Conservation (phyloP, 306 rosid genomes). For the Begonia fuchsioides region DNA sequence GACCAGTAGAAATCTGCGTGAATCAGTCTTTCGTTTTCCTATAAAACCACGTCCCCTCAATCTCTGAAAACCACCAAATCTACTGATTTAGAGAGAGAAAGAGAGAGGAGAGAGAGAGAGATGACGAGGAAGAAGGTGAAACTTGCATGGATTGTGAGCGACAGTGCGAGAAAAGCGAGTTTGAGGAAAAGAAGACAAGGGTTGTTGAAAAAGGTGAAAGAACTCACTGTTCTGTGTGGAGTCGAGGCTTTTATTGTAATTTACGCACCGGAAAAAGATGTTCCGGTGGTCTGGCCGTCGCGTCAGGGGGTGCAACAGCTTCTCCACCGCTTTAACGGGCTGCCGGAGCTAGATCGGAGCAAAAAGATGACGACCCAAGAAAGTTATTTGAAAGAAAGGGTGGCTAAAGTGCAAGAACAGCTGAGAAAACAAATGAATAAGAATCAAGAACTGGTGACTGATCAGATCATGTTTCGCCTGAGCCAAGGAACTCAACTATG, state of each 20-base stretch:
- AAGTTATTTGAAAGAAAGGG: constrained; percentile 13
- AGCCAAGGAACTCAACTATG: constrained; percentile 8
- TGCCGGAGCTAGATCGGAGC: constrained; percentile 16
- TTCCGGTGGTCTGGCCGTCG: constrained; percentile 17
- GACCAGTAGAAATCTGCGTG: too few species aligned
- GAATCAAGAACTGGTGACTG: constrained; percentile 12
- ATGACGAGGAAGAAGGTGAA: constrained; percentile 23
- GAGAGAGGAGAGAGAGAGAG: neutral
- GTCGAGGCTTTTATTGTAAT: constrained; percentile 14
- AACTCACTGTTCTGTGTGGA: constrained; percentile 20
- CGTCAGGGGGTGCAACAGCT: constrained; percentile 8
- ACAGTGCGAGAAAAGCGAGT: constrained; percentile 17
- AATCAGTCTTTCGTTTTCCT: neutral
- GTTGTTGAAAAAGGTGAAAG: constrained; percentile 23
- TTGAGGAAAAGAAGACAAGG: constrained; percentile 17
- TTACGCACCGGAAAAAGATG: constrained; percentile 5
- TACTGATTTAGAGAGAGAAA: neutral
- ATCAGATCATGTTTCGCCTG: constrained; percentile 12
- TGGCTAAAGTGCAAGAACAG: constrained; percentile 10
- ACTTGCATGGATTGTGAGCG: constrained; percentile 17
- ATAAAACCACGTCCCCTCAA: neutral
- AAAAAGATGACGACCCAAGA: constrained; percentile 24
- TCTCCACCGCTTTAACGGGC: constrained; percentile 4
- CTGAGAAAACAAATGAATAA: constrained; percentile 9
- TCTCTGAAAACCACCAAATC: neutral